A percentile compares a stretch with the other conserved stretches of the same genome.
Conservation (phyloP, 2,329 filamentous ascomycete genomes). For the Atkinsonella texensis region DNA sequence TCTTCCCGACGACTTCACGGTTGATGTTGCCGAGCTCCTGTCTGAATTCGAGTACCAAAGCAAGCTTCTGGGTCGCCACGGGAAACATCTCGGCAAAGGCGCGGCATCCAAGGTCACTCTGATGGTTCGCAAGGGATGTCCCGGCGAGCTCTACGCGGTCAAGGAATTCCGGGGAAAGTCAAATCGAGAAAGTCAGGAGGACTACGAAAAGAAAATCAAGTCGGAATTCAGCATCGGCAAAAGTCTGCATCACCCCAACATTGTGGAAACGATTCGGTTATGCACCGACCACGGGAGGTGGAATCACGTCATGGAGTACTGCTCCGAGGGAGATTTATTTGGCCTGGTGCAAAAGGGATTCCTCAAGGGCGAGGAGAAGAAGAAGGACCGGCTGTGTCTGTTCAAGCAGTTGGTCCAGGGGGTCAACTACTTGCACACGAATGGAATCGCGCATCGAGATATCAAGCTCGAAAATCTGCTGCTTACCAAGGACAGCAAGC, state of each 20-base stretch:
- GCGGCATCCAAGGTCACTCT: constrained; percentile 72
- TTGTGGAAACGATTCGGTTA: constrained; percentile 67
- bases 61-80: constrained; percentile 58
- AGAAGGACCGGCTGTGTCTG: constrained; percentile 63
- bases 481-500: constrained; percentile 63
- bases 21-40: constrained; percentile 57
- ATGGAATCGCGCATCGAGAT: constrained; percentile 82
- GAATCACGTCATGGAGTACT: constrained; percentile 93
- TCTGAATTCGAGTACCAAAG: constrained; percentile 57
- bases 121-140: constrained; percentile 59
- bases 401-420: constrained; percentile 85
- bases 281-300: constrained; percentile 65
- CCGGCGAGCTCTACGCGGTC: constrained; percentile 62
- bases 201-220: constrained; percentile 83
- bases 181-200: constrained; percentile 53
- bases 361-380: constrained; percentile 50
- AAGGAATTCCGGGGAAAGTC: constrained; percentile 76
- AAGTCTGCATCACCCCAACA: constrained; percentile 75
- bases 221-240: constrained; percentile 83
- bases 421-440: constrained; percentile 66
- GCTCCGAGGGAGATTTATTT: constrained; percentile 70
- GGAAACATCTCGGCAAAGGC: constrained; percentile 68
- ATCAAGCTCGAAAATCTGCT: constrained; percentile 84
- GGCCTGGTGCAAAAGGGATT: constrained; percentile 60
- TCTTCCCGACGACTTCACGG: constrained; percentile 61